phyloP scores from a whole-genome alignment of 257 asterid genomes.

The Leptodermis oblonga region DNA sequence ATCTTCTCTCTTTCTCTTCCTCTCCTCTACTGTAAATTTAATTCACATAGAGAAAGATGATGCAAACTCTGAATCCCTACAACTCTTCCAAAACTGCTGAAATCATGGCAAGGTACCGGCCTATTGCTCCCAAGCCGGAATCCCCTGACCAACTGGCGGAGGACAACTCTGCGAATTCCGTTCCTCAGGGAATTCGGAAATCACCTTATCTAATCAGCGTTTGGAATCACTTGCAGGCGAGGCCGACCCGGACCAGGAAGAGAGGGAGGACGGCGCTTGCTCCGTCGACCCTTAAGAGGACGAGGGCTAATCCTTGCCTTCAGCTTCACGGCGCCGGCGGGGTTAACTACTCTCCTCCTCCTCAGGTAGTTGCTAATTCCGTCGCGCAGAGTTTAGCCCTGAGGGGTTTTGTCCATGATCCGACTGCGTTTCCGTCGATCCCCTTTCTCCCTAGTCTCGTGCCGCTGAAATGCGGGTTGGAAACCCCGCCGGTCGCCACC shows the following conservation, averaged over 20 bases:
- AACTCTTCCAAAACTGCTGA: constrained; percentile 69
- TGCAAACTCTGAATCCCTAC: constrained; percentile 57
- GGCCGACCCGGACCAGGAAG: constrained; percentile 81
- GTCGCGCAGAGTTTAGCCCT: constrained; percentile 30
- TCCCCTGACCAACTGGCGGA: constrained; percentile 21
- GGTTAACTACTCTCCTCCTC: constrained; percentile 10
- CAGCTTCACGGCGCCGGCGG: no score
- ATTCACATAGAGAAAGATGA: constrained; percentile 32
- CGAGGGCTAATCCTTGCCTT: constrained; percentile 38
- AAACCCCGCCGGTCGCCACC: constrained; percentile 42
- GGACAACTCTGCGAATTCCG: constrained; percentile 16
- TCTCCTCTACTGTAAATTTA: no score
- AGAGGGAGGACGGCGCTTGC: constrained; percentile 65
- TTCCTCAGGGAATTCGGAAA: constrained; percentile 49
- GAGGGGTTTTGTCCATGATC: constrained; percentile 34
- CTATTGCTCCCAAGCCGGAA: constrained; percentile 91
- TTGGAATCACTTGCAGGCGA: constrained; percentile 80
- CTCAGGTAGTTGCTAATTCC: constrained; percentile 17
- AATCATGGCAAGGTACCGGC: constrained; percentile 86
- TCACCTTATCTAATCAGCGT: constrained; percentile 67
- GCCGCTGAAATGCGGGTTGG: constrained; percentile 48
- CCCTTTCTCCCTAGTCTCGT: constrained; percentile 31
- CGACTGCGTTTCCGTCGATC: constrained; percentile 28
- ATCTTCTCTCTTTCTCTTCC: constrained; percentile 6
- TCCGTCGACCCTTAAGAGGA: constrained; percentile 47